These are phyloP conservation scores for Phytophthora pistaciae DNA, from an alignment of 352 stramenopile species.

Conservation along the genomic window DNA sequence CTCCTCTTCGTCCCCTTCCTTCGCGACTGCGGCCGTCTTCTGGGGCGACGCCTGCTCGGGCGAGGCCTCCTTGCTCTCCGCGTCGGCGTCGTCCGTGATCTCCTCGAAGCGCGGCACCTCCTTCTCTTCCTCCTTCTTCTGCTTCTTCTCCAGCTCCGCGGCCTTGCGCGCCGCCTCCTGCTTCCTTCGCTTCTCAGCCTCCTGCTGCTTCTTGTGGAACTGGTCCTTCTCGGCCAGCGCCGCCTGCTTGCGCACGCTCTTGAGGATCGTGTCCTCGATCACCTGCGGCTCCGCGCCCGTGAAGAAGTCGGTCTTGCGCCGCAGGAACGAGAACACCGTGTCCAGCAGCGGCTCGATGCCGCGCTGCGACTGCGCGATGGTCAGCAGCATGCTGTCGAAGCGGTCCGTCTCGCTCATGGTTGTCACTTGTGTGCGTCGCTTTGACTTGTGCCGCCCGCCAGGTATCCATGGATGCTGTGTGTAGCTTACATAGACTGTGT, in stretches of 20 bases:
- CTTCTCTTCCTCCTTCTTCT: slow-evolving; percentile 54
- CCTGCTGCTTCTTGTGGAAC: slow-evolving; percentile 76
- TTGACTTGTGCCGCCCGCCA: slow-evolving; percentile 8
- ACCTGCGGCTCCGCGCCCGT: slow-evolving; percentile 83
- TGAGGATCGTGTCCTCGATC: slow-evolving; percentile 88
- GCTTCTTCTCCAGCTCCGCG: slow-evolving; percentile 58
- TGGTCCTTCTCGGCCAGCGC: slow-evolving; percentile 86
- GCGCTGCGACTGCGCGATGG: slow-evolving; percentile 96
- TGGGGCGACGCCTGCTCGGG: slow-evolving; percentile 21
- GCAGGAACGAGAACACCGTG: slow-evolving; percentile 98
- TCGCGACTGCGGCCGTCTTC: slow-evolving; percentile 34
- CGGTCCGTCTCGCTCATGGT: slow-evolving; percentile 79
- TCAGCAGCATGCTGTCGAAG: slow-evolving; percentile 97
- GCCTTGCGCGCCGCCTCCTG: slow-evolving; percentile 53
- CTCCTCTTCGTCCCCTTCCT: slow-evolving; percentile 70
- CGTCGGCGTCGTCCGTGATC: slow-evolving; percentile 70
- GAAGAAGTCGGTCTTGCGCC: slow-evolving; percentile 99
- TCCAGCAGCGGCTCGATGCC: slow-evolving; percentile 99
- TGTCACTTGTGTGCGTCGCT: slow-evolving; percentile 9
- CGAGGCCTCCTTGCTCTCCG: slow-evolving; percentile 37
- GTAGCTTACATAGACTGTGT: slow-evolving; percentile 1
- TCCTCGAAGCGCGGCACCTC: slow-evolving; percentile 79
- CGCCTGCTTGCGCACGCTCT: slow-evolving; percentile 94
- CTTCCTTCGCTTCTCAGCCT: slow-evolving; percentile 85
- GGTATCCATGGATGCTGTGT: slow-evolving; percentile 25